Evolutionary conservation across 805 yeast genomes (phyloP), one percentile per base, ranked within the genome.

Genomic region (Sugiyamaella smithiae): DNA sequence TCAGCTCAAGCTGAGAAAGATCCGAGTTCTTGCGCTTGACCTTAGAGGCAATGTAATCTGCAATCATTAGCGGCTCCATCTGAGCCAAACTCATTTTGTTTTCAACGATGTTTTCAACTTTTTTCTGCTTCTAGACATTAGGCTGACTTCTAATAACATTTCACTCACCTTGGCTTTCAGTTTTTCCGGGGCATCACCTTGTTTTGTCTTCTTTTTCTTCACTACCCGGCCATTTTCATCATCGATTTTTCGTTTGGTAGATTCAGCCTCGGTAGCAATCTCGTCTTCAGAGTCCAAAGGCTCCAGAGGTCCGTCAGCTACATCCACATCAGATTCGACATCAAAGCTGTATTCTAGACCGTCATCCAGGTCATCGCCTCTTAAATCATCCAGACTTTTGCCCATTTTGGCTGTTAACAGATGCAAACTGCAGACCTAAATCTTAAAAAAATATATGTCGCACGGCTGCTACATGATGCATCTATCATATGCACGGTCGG

Each of bases 301-400:
- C 19, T 22, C 45, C 4, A 48, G 47, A 3, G 29, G 36, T 14
- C 53, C 67, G 25, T 60, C 66, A 9, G 57, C 68, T 9, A 65
- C 64, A 25, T 66, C 71, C 36, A 65, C 68, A 26, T 67, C 78
- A 32, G 66, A 69, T 14, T 61, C 74, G 2, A 67, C 57, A 33
- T 75, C 78, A 20, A 77, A 70, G 4, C 72, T 75, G 60, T 85
- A 85, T 2, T 74, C 84, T 43, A 88, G 69, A 2, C 88, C 91
- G 62, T 87, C 95, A 45, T 86, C 90, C 50, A 88, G 70, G 52
- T 84, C 95, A 65, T 88, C 96, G 12, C 76, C 85, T 26, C 29
- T 11, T 7, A 26, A 26, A 26, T 11, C n/a, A n/a, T n/a, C n/a
- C n/a, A n/a, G n/a, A n/a, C n/a, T n/a, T n/a, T n/a, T n/a, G n/a